Evolutionary conservation across 2,329 filamentous ascomycete genomes (phyloP), one percentile per base, ranked within the genome.

Genomic region (Dichotomopilus funicola): DNA sequence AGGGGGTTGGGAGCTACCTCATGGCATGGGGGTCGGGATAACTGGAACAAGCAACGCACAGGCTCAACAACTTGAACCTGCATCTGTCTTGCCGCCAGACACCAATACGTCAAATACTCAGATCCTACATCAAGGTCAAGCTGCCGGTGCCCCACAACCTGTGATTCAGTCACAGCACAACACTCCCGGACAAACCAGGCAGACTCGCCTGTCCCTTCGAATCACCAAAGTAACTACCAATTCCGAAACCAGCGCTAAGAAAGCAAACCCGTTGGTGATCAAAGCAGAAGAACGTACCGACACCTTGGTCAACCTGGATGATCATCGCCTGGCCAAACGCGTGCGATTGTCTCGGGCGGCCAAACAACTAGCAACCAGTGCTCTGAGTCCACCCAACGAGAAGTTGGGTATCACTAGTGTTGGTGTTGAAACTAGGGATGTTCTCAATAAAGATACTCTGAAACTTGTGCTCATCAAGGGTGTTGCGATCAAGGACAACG

Each of bases 401-500:
- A 27, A 33, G 19, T 37, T 44, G 19, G 31, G 37, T 4, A 3
- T 49, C 9, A 38, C 27, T 5, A 3, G 35, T 10, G 36, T 55
- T 6, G 54, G 58, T 40, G 12, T 19, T 5, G 49, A 59, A 13
- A 13, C 54, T 12, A 44, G 51, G 19, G 5, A 27, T 0, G 7
- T 8, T 12, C 54, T 40, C 1, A 43, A 9, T 12, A 31, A 43
- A n/a, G 19, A 6, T 3, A 37, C 5, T 6, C 56, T 45, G 11
- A 61, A 60, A 48, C 47, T 60, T 1, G 8, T 60, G 9, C 48
- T 60, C 13, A 51, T 61, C 41, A 58, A 47, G 45, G 57, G 58
- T 1, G 42, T 52, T 43, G 36, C 34, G 0, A 33, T 61, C 42
- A 59, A 55, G n/a, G 36, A 56, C 37, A 45, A 46, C n/a, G 9